Conservation (phyloP, 148 eudicot genomes). For the Camellia sinensis region DNA sequence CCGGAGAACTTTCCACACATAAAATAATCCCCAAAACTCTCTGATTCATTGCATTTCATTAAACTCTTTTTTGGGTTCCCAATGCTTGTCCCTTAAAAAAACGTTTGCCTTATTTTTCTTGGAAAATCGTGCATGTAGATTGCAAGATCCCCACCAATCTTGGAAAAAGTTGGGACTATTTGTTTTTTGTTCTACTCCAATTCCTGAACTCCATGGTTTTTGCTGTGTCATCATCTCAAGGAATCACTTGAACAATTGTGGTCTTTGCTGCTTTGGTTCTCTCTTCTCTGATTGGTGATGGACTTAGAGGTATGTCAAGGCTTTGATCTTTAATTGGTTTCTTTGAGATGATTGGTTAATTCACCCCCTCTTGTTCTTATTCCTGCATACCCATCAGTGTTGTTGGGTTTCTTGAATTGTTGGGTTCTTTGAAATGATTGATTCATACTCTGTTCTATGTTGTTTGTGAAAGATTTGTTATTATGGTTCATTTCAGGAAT, state of each 20-base stretch:
- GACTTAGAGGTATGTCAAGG: conserved; percentile 32
- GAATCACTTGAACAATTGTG: conserved; percentile 24
- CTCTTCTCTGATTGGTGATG: conserved; percentile 11
- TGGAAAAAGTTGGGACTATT: conserved; percentile 24
- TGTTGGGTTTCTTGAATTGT: not conserved
- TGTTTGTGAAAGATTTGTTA: not conserved
- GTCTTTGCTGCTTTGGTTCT: not conserved
- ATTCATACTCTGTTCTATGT: conserved; percentile 21
- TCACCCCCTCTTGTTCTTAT: not conserved
- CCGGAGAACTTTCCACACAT: not conserved
- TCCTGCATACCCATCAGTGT: not conserved
- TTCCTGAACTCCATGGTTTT: conserved; percentile 27
- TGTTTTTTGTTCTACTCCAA: conserved; percentile 10
- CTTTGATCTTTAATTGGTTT: conserved; percentile 20
- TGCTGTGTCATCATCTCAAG: conserved; percentile 25
- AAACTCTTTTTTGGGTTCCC: conserved; percentile 11
- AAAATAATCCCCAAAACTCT: conserved; percentile 1
- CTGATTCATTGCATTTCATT: conserved; percentile 31
- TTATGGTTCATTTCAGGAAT: not conserved
- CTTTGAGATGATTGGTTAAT: conserved; percentile 7
- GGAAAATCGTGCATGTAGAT: conserved; percentile 29
- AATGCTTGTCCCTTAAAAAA: conserved; percentile 11
- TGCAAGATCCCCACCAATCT: conserved; percentile 25
- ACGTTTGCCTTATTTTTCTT: conserved; percentile 17
- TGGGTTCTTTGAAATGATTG: conserved; percentile 26